A percentile compares a stretch with the other conserved stretches of the same genome.
These are phyloP conservation scores for Torulaspora delbrueckii DNA, from an alignment of 805 yeast species.

Conservation along the genomic window DNA sequence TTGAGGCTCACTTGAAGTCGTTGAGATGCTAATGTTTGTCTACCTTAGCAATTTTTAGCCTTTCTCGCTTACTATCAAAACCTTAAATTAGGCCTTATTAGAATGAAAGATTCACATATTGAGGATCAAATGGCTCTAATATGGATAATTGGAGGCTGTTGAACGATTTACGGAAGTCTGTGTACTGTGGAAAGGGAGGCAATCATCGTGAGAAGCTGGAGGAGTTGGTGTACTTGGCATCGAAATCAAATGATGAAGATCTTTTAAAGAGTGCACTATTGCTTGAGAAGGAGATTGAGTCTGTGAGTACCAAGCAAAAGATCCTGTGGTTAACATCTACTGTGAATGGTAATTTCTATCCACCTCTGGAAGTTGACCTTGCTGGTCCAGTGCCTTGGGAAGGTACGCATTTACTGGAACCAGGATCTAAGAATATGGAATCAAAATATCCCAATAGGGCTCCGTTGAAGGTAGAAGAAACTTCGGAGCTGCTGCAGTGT, in stretches of 20 bases:
- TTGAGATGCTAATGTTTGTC: neutral
- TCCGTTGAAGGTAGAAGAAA: conserved; percentile 5
- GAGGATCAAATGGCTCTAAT: neutral
- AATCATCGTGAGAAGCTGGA: conserved; percentile 1
- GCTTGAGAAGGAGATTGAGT: conserved; percentile 13
- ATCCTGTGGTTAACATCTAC: conserved; percentile 28
- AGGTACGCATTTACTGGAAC: conserved; percentile 2
- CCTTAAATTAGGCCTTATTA: neutral
- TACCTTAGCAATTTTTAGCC: neutral
- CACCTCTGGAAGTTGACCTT: conserved; percentile 22
- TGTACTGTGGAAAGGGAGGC: conserved; percentile 5
- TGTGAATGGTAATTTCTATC: conserved; percentile 19
- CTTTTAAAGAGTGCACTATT: conserved; percentile 14
- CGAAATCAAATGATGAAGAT: conserved; percentile 13
- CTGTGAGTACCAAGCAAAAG: conserved; percentile 10
- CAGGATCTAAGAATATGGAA: neutral
- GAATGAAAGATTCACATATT: neutral
- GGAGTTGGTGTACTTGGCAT: conserved; percentile 5
- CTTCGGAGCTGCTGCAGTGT: conserved; percentile 21
- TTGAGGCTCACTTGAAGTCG: neutral
- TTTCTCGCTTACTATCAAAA: neutral
- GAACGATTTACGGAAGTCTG: conserved; percentile 8
- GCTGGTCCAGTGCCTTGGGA: conserved; percentile 26
- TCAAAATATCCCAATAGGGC: conserved; percentile 9
- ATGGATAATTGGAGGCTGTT: conserved; percentile 12